Evolutionary conservation across 1,139 yeast species (phyloP), one percentile per base, ranked within the genome.

Genomic region (Geotrichum europaeum): DNA sequence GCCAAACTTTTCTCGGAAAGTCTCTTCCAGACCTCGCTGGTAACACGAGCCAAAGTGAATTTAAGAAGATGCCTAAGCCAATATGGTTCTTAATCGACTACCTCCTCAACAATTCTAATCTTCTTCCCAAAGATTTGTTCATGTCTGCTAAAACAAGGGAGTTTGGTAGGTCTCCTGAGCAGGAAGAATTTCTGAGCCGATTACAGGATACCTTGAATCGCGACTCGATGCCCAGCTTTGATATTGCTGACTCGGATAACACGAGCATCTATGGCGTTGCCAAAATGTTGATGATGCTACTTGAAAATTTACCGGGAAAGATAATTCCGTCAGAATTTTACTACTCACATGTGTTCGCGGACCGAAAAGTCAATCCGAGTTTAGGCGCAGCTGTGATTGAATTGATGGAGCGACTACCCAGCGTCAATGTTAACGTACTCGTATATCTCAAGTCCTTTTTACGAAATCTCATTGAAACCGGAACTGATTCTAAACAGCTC

Each of bases 281-380:
- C 1, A 67, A 67, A 34, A 70, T 68, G 40, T 68, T 75, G 18
- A 40, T 76, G 10, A 61, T 75, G 2, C 57, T 79, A 7, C 64
- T 79, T 61, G 65, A 68, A 28, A 72, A 73, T 60, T 63, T 78
- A 13, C 76, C 77, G 20, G 80, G 77, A 20, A 79, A 79, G 2
- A 68, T 79, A 9, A 71, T 79, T 18, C 73, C 79, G 0, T 68
- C 64, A 18, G 75, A 74, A 20, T 65, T 73, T 47, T 70, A 75
- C 9, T 63, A 60, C 53, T 15, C 57, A 13, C 60, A 61, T 32
- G 54, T 56, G 20, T 30, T 47, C 13, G 20, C 12, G 22, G 59
- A 56, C 49, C 54, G 56, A 4, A 52, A 40, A 20, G 60, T n/a
- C 15, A 36, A 36, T 2, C 43, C 43, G n/a, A 36, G 12, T 15